Conservation (phyloP, 306 rosid genomes). For the Ziziphus jujuba region DNA sequence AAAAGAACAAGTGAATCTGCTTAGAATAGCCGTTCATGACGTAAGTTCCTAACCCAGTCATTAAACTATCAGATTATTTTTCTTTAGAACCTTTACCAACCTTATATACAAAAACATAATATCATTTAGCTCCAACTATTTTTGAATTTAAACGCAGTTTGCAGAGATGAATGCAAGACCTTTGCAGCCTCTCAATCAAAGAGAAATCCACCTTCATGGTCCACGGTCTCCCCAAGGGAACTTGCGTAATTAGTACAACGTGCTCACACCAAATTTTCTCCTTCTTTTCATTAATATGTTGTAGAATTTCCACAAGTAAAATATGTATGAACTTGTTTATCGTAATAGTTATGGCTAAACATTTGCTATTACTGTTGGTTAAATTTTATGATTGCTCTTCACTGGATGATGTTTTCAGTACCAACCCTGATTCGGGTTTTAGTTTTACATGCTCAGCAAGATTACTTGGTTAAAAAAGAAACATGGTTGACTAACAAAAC, state of each 20-base stretch:
- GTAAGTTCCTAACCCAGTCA: conserved; percentile 33
- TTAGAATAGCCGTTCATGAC: conserved; percentile 56
- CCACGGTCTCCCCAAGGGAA: not conserved
- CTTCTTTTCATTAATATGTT: not conserved
- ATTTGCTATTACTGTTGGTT: too few relatives aligned
- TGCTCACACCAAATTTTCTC: not conserved
- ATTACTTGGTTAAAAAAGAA: too few relatives aligned
- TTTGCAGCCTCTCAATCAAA: conserved; percentile 28
- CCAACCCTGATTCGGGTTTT: too few relatives aligned
- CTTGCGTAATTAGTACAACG: not conserved
- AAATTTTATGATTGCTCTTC: too few relatives aligned
- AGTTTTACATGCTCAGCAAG: too few relatives aligned
- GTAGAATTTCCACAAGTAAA: too few relatives aligned
- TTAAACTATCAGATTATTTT: not conserved
- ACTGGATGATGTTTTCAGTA: too few relatives aligned
- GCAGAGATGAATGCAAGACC: conserved; percentile 43
- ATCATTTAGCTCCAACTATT: too few relatives aligned
- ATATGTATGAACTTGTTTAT: too few relatives aligned
- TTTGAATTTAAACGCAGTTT: conserved; percentile 19
- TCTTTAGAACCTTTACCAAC: not conserved
- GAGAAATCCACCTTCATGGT: conserved; percentile 14
- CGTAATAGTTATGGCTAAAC: too few relatives aligned
- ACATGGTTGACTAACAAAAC: not conserved
- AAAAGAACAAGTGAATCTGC: conserved; percentile 38
- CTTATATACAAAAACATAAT: not conserved